These are phyloP conservation scores for Mucor velutinosus DNA, from an alignment of 371 early-diverging fungal genomes.

Conservation along the genomic window DNA sequence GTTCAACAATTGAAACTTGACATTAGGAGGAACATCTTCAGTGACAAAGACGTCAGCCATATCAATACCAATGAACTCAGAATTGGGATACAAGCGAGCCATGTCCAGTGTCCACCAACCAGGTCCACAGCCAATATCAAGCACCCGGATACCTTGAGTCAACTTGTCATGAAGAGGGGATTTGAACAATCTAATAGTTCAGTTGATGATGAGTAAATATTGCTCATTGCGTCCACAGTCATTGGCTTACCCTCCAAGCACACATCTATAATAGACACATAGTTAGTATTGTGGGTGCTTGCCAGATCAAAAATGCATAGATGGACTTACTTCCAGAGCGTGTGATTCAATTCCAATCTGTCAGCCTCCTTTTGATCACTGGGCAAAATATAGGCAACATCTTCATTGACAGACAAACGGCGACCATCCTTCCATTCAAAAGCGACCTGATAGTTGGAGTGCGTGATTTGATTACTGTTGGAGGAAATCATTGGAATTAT, in stretches of 20 bases:
- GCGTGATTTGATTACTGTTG: neutral
- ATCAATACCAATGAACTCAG: slow-evolving; percentile 48
- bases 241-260: slow-evolving; percentile 13
- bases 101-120: slow-evolving; percentile 55
- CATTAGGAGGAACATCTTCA: slow-evolving; percentile 31
- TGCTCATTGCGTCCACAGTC: neutral
- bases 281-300: neutral
- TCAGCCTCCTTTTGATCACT: slow-evolving; percentile 44
- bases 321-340: slow-evolving; percentile 36
- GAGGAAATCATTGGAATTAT: neutral
- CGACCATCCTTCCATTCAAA: slow-evolving; percentile 37
- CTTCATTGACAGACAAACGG: slow-evolving; percentile 27
- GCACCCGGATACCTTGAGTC: slow-evolving; percentile 36
- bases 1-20: slow-evolving; percentile 34
- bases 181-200: slow-evolving; percentile 26
- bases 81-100: slow-evolving; percentile 46
- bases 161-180: slow-evolving; percentile 44
- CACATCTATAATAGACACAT: neutral
- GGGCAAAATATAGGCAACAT: slow-evolving; percentile 46
- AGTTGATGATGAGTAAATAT: neutral
- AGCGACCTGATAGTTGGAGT: neutral
- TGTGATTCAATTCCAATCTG: slow-evolving; percentile 41
- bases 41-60: slow-evolving; percentile 45
- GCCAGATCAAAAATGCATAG: neutral
- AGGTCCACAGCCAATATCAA: slow-evolving; percentile 55